These are phyloP conservation scores for Kwoniella pini DNA, from an alignment of 768 basidiomycete species.

Conservation along the genomic window DNA sequence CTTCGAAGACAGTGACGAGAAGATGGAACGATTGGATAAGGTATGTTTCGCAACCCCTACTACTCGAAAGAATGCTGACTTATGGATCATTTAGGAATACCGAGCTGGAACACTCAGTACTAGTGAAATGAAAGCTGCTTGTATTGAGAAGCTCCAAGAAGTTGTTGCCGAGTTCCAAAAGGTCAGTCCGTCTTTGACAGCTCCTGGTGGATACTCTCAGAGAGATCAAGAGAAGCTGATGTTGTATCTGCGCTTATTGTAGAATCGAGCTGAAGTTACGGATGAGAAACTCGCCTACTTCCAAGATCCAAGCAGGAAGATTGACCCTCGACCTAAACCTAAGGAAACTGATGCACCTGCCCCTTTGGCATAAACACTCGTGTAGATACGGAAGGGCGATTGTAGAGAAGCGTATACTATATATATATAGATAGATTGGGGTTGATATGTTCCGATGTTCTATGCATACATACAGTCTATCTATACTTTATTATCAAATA, in stretches of 20 bases:
- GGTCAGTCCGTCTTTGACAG: slow-evolving; percentile 55
- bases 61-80: not conserved
- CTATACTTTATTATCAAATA: not conserved
- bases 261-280: slow-evolving; percentile 79
- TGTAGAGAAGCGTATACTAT: not conserved
- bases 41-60: slow-evolving; percentile 57
- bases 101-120: slow-evolving; percentile 82
- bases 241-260: not conserved
- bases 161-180: slow-evolving; percentile 87
- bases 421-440: slow-evolving; percentile 1
- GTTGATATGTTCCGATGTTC: not conserved
- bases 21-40: slow-evolving; percentile 71
- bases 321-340: slow-evolving; percentile 57
- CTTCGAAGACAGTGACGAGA: slow-evolving; percentile 94
- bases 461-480: not conserved
- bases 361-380: not conserved
- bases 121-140: slow-evolving; percentile 84
- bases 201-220: not conserved
- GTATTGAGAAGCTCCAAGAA: slow-evolving; percentile 76
- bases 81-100: slow-evolving; percentile 72
- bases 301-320: slow-evolving; percentile 79
- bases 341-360: slow-evolving; percentile 8
- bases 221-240: not conserved
- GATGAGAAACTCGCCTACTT: slow-evolving; percentile 72
- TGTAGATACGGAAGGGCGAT: not conserved